Evolutionary conservation across 208 protist species (phyloP), one percentile per base, ranked within the genome.

Genomic region (Leishmania amazonensis): DNA sequence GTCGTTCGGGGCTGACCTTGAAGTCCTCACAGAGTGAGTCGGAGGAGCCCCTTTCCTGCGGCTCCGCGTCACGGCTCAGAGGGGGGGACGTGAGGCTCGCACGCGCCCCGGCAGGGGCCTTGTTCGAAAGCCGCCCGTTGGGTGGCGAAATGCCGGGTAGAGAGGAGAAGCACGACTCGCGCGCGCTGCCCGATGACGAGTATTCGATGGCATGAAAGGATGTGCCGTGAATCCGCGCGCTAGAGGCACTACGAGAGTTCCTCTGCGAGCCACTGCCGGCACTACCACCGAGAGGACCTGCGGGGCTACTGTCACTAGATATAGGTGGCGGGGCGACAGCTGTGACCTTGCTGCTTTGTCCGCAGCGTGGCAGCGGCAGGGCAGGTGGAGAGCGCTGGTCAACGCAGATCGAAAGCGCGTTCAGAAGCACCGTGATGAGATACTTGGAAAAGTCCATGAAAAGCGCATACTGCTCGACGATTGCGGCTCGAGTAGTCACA

Each of bases 361-460:
- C 28, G 40, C 40, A 57, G n/a, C n/a, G 67, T 53, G 75, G 78
- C 1, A 86, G 64, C 64, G 78, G 1, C 42, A 86, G 53, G 6
- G 62, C 74, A 24, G 78, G 62, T 24, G 74, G 78, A 13, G 67
- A 64, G 54, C 75, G 78, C 78, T 77, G 73, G 28, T 86, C 83
- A 45, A 65, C 75, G 49, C 74, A 78, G 45, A 86, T 86, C 49
- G 77, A 78, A 65, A 86, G 62, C 75, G 83, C 83, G 65, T 86
- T 86, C 45, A 83, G 40, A 8, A 86, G 83, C 65, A 80, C 72
- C 0, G 78, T 68, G 38, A 86, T 42, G 54, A 86, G 58, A 68
- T 65, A 77, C 53, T 76, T 65, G 19, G 83, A 83, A 40, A 86
- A 86, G 67, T 83, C 78, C 42, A 86, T 80, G 58, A 86, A 83